Conservation (phyloP, 768 basidiomycete genomes). For the Boletus vermiculosoides region DNA sequence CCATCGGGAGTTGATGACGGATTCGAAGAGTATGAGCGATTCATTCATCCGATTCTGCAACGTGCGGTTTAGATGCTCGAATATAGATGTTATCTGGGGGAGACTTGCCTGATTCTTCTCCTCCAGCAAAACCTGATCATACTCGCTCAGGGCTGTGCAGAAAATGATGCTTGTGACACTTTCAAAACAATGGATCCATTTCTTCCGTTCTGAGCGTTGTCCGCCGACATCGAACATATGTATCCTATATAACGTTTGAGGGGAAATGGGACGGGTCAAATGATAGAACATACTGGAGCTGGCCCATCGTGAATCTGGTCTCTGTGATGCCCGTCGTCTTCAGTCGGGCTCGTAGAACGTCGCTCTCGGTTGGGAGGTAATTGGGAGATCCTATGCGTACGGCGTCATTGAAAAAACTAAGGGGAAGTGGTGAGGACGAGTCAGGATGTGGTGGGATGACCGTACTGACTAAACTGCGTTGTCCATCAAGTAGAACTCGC, state of each 20-base stretch:
- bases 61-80: background rate
- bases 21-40: slow-evolving; percentile 72
- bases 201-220: slow-evolving; percentile 77
- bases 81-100: background rate
- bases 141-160: slow-evolving; percentile 72
- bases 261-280: rapidly evolving
- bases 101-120: slow-evolving; percentile 40
- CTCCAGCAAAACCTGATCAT: slow-evolving; percentile 70
- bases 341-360: slow-evolving; percentile 83
- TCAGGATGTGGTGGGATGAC: background rate
- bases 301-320: slow-evolving; percentile 75
- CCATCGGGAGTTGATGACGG: slow-evolving; percentile 79
- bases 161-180: slow-evolving; percentile 81
- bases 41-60: slow-evolving; percentile 72
- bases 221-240: slow-evolving; percentile 82
- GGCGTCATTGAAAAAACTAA: slow-evolving; percentile 83
- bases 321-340: slow-evolving; percentile 92
- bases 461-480: slow-evolving; percentile 79
- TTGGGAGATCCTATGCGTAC: slow-evolving; percentile 75
- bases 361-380: slow-evolving; percentile 85
- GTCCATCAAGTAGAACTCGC: slow-evolving; percentile 93
- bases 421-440: background rate
- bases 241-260: slow-evolving; percentile 35
- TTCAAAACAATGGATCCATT: slow-evolving; percentile 80
- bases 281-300: slow-evolving; percentile 46